Percentiles rank a stretch among this genome's conserved stretches.
Evolutionary conservation across 2,329 filamentous ascomycete species (phyloP).

Genomic region (Iodosphaeria phyllophila): DNA sequence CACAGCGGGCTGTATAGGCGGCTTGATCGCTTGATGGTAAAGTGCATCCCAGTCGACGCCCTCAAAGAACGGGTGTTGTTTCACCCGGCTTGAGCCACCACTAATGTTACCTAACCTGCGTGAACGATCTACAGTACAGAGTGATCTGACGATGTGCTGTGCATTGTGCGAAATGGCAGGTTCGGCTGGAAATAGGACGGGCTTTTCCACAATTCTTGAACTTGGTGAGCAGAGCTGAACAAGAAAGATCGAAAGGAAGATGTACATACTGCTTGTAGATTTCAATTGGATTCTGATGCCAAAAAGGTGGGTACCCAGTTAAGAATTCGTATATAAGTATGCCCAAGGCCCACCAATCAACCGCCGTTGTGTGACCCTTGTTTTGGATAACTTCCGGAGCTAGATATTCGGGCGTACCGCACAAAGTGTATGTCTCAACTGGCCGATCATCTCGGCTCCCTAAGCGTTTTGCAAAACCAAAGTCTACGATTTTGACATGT

Average conservation of each 20-base stretch:
- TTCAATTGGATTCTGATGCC: constrained; percentile 72
- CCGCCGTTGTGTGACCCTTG: constrained; percentile 56
- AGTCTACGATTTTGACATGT: constrained; percentile 70
- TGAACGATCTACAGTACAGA: constrained; percentile 65
- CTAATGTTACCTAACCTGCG: constrained; percentile 62
- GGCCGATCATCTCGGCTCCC: constrained; percentile 31
- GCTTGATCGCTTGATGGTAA: constrained; percentile 40
- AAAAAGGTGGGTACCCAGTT: constrained; percentile 72
- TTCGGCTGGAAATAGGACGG: constrained; percentile 54
- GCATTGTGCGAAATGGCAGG: constrained; percentile 46
- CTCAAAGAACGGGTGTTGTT: constrained; percentile 58
- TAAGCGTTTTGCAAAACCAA: constrained; percentile 69
- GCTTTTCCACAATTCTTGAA: constrained; percentile 57
- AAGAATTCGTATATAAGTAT: constrained; percentile 74
- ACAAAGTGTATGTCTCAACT: constrained; percentile 64
- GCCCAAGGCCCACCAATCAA: constrained; percentile 78
- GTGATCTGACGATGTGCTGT: constrained; percentile 54
- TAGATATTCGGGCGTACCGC: constrained; percentile 69
- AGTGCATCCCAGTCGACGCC: constrained; percentile 58
- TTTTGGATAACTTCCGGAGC: constrained; percentile 74
- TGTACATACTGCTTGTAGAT: constrained; percentile 57
- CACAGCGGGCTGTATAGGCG: constrained; percentile 60
- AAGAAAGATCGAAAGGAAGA: not conserved
- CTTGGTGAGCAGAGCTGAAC: constrained; percentile 5
- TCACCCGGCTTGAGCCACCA: constrained; percentile 54